These are phyloP conservation scores for Neotropicomus parvogracilis DNA, from an alignment of 1,284 basidiomycete species.

Conservation along the genomic window DNA sequence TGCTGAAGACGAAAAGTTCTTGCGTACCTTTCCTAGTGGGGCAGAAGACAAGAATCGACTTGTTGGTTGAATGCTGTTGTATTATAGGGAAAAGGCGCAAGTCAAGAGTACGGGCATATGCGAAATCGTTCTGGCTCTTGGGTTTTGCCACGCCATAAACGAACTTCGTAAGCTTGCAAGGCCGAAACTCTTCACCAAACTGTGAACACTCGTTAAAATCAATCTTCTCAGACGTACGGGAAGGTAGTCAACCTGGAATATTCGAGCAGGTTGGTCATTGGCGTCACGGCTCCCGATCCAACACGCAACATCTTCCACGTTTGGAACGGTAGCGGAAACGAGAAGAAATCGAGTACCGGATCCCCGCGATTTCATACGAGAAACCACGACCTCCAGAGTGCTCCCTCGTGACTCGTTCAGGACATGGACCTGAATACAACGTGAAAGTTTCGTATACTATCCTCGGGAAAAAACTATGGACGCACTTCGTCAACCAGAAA, in stretches of 20 bases:
- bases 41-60: slow-evolving; percentile 84
- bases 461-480: neutral
- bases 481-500: slow-evolving; percentile 89
- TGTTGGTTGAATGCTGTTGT: slow-evolving; percentile 65
- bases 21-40: slow-evolving; percentile 75
- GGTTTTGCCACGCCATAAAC: slow-evolving; percentile 61
- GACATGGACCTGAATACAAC: slow-evolving; percentile 72
- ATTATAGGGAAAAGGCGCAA: slow-evolving; percentile 70
- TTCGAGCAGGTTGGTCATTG: slow-evolving; percentile 49
- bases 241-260: slow-evolving; percentile 60
- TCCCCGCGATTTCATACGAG: slow-evolving; percentile 85
- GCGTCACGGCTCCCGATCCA: slow-evolving; percentile 69
- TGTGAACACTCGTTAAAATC: slow-evolving; percentile 31
- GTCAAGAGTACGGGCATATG: slow-evolving; percentile 72
- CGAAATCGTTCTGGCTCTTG: slow-evolving; percentile 75
- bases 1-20: neutral
- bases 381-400: slow-evolving; percentile 89
- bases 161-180: slow-evolving; percentile 74
- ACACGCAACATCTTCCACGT: slow-evolving; percentile 83
- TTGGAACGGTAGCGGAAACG: slow-evolving; percentile 92
- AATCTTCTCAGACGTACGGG: neutral
- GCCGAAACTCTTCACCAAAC: slow-evolving; percentile 91
- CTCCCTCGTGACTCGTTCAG: slow-evolving; percentile 87
- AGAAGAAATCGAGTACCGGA: slow-evolving; percentile 76
- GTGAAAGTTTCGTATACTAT: neutral